phyloP scores from a whole-genome alignment of 805 yeast genomes.

The Saturnispora halmiae region DNA sequence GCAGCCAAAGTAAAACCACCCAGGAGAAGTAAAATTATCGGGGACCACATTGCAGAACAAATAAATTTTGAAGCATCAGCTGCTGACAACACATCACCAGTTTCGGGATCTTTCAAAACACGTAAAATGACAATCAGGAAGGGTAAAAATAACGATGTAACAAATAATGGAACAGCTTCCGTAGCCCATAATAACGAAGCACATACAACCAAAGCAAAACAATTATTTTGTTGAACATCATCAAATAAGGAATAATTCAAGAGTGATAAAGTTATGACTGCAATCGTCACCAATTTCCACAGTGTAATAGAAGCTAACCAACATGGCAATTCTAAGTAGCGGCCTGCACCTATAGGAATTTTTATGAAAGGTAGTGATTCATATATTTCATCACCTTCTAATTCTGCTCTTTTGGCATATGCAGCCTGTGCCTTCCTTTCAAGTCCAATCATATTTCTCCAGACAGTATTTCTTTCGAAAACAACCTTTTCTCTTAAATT shows the following conservation, averaged over 20 bases:
- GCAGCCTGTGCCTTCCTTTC: constrained; percentile 84
- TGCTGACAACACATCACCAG: constrained; percentile 46
- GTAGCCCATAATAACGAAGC: constrained; percentile 93
- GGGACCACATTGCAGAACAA: constrained; percentile 87
- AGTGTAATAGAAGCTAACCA: constrained; percentile 31
- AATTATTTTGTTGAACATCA: constrained; percentile 57
- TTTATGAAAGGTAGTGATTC: constrained; percentile 18
- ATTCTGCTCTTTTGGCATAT: constrained; percentile 25
- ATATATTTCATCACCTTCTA: constrained; percentile 12
- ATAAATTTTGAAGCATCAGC: constrained; percentile 70
- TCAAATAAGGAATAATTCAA: constrained; percentile 49
- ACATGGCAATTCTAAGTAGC: constrained; percentile 26
- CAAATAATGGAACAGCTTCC: constrained; percentile 86
- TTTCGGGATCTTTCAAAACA: constrained; percentile 50
- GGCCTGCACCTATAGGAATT: constrained; percentile 25
- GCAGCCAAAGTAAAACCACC: constrained; percentile 97
- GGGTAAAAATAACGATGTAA: constrained; percentile 79
- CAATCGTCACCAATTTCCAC: constrained; percentile 39
- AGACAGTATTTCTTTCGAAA: constrained; percentile 95
- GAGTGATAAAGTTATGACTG: constrained; percentile 39
- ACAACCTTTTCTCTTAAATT: constrained; percentile 84
- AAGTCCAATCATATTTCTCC: constrained; percentile 92
- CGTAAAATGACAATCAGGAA: constrained; percentile 64
- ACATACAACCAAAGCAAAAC: constrained; percentile 74
- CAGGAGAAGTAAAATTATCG: constrained; percentile 77